Base-by-base conservation (phyloP, 306 rosid species). In the Parietaria judaica region DNA sequence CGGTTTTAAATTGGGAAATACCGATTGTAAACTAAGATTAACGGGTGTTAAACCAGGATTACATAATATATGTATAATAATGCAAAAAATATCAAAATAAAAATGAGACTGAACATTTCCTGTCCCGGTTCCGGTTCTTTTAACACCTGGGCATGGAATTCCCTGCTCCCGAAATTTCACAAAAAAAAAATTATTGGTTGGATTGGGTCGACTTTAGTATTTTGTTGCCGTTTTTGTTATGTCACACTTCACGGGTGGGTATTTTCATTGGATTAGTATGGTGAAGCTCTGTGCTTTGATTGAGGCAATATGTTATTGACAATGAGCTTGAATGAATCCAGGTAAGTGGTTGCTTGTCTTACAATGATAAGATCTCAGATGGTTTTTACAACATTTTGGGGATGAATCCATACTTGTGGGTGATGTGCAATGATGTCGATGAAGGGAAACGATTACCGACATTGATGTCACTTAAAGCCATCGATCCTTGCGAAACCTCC, bases 341-440 rank as follows among this genome's bases (percentile, higher is more conserved):
- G 99, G 94, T 80, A 38, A 92, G 84, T 79, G 99, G 99, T 44
- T 80, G 96, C 71, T 81, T 92, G 76, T 92, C 99, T 1, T 92
- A 92, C 77, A 70, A 85, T 8, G 99, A 92, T 61, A 88, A 86
- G 78, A 92, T 92, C 72, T 80, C 87, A 4, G 99, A 92, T 66
- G 96, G 99, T 44, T 92, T 92, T 82, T 92, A 86, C 63, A 88
- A 84, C 76, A 88, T 92, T 48, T 60, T 84, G 84, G 99, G 99
- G 68, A 88, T 92, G 96, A 92, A 92, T 72, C 99, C 99, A 46
- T 86, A 88, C 81, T 72, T 92, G 12, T 92, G 99, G 99, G 75
- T 77, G 69, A 82, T 88, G 94, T 88, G 99, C 84, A 92, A 88
- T 74, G 88, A 83, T 11, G 58, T 31, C 37, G 94, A 84, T 57